Conservation (phyloP, 768 basidiomycete genomes). For the Piloderma croceum region DNA sequence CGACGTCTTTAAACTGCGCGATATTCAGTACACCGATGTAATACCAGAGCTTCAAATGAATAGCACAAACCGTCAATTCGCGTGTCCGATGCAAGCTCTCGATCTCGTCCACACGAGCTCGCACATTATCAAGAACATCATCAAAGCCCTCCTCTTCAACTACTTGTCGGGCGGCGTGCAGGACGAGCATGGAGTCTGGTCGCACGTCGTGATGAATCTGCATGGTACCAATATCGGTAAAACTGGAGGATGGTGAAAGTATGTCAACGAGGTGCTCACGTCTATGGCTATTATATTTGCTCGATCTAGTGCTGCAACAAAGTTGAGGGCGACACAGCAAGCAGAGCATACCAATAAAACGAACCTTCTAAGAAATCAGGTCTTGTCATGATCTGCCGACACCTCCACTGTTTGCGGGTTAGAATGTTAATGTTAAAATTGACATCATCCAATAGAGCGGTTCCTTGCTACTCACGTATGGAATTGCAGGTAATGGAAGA, state of each 20-base stretch:
- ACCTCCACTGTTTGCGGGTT: conserved; percentile 46
- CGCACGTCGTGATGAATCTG: conserved; percentile 72
- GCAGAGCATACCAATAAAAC: conserved; percentile 10
- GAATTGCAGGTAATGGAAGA: conserved; percentile 57
- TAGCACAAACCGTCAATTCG: conserved; percentile 59
- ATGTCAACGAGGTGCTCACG: conserved; percentile 33
- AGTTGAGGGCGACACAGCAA: conserved; percentile 3
- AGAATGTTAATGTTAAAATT: conserved; percentile 2
- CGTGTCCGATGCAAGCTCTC: conserved; percentile 78
- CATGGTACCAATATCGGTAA: conserved; percentile 7
- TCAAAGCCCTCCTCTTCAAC: conserved; percentile 75
- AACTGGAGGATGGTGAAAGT: background rate
- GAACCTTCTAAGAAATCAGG: conserved; percentile 76
- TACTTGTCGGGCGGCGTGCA: conserved; percentile 67
- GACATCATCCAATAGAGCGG: conserved; percentile 10
- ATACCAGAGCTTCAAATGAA: background rate
- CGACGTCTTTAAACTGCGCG: conserved; percentile 37
- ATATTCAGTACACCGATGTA: conserved; percentile 1
- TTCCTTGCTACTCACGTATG: conserved; percentile 49
- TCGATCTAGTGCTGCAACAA: conserved; percentile 51
- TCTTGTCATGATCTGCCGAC: conserved; percentile 78
- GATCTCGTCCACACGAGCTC: conserved; percentile 79
- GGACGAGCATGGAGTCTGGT: conserved; percentile 73
- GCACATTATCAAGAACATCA: conserved; percentile 65
- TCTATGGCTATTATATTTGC: conserved; percentile 76